phyloP scores from a whole-genome alignment of 768 basidiomycete genomes.

The Termitomyces sp. region DNA sequence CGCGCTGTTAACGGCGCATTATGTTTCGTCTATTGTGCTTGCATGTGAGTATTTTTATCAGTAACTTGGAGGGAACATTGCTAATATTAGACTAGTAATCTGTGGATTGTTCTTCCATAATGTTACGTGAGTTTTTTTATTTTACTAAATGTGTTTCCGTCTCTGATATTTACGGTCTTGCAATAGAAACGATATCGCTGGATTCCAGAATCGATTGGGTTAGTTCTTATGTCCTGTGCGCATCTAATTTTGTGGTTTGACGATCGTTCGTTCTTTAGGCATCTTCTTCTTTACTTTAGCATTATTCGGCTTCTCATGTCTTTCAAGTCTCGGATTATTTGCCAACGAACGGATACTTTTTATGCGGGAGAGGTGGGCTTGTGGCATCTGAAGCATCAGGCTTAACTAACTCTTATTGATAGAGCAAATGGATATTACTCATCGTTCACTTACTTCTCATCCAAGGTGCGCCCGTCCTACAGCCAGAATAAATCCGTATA shows the following conservation, averaged over 20 bases:
- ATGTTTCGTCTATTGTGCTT: constrained; percentile 74
- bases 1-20: constrained; percentile 86
- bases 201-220: constrained; percentile 95
- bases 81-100: constrained; percentile 46
- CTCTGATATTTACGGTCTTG: background rate
- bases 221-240: constrained; percentile 7
- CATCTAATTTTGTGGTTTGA: background rate
- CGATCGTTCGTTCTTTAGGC: constrained; percentile 33
- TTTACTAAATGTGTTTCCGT: background rate
- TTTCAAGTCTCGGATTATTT: constrained; percentile 91
- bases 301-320: constrained; percentile 93
- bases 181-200: constrained; percentile 81
- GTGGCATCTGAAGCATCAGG: background rate
- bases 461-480: constrained; percentile 52
- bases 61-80: background rate
- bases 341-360: constrained; percentile 94
- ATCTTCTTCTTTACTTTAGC: constrained; percentile 98
- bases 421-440: constrained; percentile 98
- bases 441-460: constrained; percentile 92
- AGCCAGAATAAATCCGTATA: no score
- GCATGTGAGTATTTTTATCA: constrained; percentile 56
- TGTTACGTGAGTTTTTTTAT: constrained; percentile 50
- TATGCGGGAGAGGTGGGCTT: constrained; percentile 88
- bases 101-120: constrained; percentile 93
- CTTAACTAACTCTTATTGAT: constrained; percentile 2